Evolutionary conservation across 352 stramenopile species (phyloP).

Genomic region (Pythium pyrilobum): DNA sequence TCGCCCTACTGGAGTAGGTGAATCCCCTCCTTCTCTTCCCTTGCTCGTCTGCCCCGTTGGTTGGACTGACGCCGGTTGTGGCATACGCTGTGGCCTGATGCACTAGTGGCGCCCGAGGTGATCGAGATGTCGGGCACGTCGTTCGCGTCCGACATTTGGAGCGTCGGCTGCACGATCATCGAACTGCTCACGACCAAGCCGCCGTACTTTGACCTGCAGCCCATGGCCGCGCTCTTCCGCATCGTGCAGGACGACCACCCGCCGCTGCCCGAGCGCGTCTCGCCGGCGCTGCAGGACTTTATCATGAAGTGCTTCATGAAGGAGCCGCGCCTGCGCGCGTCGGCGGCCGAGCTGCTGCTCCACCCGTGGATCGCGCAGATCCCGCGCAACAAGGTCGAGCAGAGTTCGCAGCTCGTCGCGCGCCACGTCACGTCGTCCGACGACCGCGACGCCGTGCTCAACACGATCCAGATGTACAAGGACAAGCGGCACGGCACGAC

Average conservation of each 20-base stretch:
- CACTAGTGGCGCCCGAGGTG: constrained; percentile 91
- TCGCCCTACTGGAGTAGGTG: constrained; percentile 93
- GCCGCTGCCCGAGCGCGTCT: constrained; percentile 86
- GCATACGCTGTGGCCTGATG: constrained; percentile 7
- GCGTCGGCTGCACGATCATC: constrained; percentile 93
- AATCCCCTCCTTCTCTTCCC: background rate
- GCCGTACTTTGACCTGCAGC: constrained; percentile 90
- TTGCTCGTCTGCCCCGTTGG: too few species aligned
- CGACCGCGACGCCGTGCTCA: constrained; percentile 74
- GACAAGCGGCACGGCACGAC: constrained; percentile 24
- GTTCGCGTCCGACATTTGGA: constrained; percentile 93
- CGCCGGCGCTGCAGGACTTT: constrained; percentile 87
- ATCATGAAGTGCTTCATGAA: constrained; percentile 93
- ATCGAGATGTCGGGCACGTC: constrained; percentile 94
- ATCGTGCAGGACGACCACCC: constrained; percentile 93
- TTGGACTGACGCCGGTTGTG: background rate
- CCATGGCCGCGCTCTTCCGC: constrained; percentile 88
- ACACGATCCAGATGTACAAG: constrained; percentile 84
- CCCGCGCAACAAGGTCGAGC: constrained; percentile 83
- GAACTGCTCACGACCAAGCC: constrained; percentile 91
- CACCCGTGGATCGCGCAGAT: constrained; percentile 91
- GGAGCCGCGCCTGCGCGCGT: constrained; percentile 75
- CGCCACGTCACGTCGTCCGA: constrained; percentile 72
- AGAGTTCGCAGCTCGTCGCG: constrained; percentile 77
- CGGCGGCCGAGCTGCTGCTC: constrained; percentile 77